Conservation (phyloP, 345 rosid species). For the Capsella bursapastoris region DNA sequence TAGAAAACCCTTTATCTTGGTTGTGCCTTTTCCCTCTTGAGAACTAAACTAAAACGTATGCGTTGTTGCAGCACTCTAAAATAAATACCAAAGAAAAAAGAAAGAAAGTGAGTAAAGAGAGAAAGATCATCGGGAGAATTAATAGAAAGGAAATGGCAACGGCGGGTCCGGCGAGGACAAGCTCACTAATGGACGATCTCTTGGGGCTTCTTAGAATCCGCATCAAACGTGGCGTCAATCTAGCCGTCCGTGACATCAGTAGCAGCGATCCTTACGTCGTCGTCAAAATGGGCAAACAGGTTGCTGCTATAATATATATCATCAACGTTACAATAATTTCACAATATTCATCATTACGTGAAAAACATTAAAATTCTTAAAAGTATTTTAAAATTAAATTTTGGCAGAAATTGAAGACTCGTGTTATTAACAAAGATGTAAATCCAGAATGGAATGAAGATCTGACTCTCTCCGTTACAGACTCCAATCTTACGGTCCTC, state of each 20-base stretch:
- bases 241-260: slow-evolving; percentile 90
- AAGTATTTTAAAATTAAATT: no score
- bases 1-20: background rate
- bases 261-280: slow-evolving; percentile 95
- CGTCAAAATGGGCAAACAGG: slow-evolving; percentile 86
- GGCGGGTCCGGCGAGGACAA: slow-evolving; percentile 31
- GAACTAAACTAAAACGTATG: background rate
- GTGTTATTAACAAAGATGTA: slow-evolving; percentile 74
- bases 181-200: slow-evolving; percentile 66
- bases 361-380: no score
- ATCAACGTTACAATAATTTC: background rate
- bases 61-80: background rate
- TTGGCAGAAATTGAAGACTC: slow-evolving; percentile 82
- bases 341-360: no score
- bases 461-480: slow-evolving; percentile 78
- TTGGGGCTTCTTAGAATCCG: slow-evolving; percentile 79
- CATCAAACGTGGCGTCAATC: slow-evolving; percentile 81
- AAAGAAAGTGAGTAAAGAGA: slow-evolving; percentile 2
- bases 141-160: slow-evolving; percentile 18
- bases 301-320: slow-evolving; percentile 9
- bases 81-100: background rate
- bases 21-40: background rate
- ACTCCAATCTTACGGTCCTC: slow-evolving; percentile 59
- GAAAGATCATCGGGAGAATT: background rate
- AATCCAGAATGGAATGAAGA: slow-evolving; percentile 97